Base-by-base conservation (phyloP, 805 yeast genomes). In the Komagataella phaffii region DNA sequence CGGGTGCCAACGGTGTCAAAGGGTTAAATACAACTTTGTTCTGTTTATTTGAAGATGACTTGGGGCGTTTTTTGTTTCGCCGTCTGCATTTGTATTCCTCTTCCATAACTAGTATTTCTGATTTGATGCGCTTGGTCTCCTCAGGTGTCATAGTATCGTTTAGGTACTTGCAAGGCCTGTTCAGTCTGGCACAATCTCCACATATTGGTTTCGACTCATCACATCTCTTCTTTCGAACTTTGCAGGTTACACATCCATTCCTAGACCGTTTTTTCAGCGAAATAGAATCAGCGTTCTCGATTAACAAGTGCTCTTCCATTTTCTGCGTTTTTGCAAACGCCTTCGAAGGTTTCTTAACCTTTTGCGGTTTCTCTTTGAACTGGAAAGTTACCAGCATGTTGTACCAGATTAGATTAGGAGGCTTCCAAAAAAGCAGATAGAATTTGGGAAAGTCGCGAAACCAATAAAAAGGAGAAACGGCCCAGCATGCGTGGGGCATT, bases 201-300 rank as follows among this genome's bases (percentile, higher is more conserved):
- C 83, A 78, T 1, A 64, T 57, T 1, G 83, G 83, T 52, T 66
- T 67, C 6, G 53, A 54, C 56, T 77, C 81, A 55, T 76, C 74
- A 59, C 83, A 78, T 56, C 79, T 69, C 58, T 79, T 80, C 70
- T 81, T 82, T 46, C 88, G 65, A 44, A 77, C 69, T 58, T 82
- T 83, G 63, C 89, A 83, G 0, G 86, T 82, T 44, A 82, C 63
- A 61, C 89, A 83, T 0, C 88, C 88, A n/a, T 69, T 70, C 56
- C 68, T 74, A 1, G 85, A 75, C 55, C 77, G 62, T 56, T 63
- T 69, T 46, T 65, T 57, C 40, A 30, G 12, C 14, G 40, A 8
- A 14, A 10, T 30, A 5, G 40, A 30, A 14, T 30, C 40, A 14
- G 40, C 5, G 2, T 30, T 30, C 14, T 30, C 40, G 6, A 30